phyloP scores from a whole-genome alignment of 257 asterid genomes.

The Gentiana straminea region DNA sequence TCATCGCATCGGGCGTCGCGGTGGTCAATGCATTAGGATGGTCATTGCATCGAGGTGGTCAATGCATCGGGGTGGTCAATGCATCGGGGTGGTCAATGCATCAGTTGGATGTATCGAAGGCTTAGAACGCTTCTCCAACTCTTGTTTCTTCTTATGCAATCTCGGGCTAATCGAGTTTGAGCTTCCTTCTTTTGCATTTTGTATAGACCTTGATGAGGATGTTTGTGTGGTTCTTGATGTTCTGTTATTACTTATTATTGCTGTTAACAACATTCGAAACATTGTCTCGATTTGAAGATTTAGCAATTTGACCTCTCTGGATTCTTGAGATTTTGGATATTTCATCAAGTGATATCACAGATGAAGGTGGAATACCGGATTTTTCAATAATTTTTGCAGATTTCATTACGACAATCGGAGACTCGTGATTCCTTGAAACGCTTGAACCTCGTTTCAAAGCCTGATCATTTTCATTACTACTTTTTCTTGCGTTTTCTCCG shows the following conservation, averaged over 20 bases:
- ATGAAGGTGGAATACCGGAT: conserved; percentile 54
- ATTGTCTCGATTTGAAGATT: conserved; percentile 27
- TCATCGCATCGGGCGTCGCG: no score
- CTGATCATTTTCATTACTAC: conserved; percentile 25
- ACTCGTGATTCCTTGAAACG: conserved; percentile 35
- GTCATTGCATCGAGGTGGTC: no score
- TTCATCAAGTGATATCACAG: conserved; percentile 40
- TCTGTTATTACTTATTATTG: conserved; percentile 32
- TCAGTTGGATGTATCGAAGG: conserved; percentile 64
- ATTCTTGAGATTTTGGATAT: conserved; percentile 27
- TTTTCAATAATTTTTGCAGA: conserved; percentile 66
- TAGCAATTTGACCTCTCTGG: conserved; percentile 23
- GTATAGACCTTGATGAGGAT: conserved; percentile 39
- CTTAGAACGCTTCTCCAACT: conserved; percentile 53
- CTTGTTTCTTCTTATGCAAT: conserved; percentile 56
- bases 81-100: no score
- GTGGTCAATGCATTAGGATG: no score
- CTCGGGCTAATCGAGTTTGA: conserved; percentile 58
- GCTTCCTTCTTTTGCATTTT: conserved; percentile 37
- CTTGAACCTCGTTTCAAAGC: conserved; percentile 26
- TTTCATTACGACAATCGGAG: conserved; percentile 88
- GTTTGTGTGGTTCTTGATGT: conserved; percentile 25
- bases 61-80: no score
- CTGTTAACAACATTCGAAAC: conserved; percentile 23
- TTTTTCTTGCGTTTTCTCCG: no score